phyloP scores from a whole-genome alignment of 2,329 filamentous ascomycete genomes.

The Chalara sp. region DNA sequence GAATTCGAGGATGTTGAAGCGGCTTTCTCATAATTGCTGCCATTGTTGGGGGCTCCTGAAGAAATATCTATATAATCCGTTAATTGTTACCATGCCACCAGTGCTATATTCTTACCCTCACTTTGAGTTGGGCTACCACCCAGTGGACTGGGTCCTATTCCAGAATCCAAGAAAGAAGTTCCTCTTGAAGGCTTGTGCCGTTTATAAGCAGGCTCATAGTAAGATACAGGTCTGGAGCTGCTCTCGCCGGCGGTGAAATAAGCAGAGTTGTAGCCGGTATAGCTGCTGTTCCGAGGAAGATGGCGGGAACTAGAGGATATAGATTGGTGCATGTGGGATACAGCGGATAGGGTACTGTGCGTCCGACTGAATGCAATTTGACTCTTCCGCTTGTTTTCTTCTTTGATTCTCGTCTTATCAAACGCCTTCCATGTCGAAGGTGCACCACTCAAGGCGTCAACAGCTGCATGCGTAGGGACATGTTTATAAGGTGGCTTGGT shows the following conservation, averaged over 20 bases:
- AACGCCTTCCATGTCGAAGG: slow-evolving; percentile 43
- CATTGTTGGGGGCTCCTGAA: slow-evolving; percentile 19
- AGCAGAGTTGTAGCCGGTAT: slow-evolving; percentile 22
- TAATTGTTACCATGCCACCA: background rate
- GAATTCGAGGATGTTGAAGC: slow-evolving; percentile 17
- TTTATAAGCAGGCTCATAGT: slow-evolving; percentile 8
- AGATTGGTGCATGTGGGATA: slow-evolving; percentile 13
- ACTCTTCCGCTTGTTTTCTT: slow-evolving; percentile 23
- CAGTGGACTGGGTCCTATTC: slow-evolving; percentile 20
- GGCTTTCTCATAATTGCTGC: slow-evolving; percentile 16
- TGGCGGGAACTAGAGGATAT: slow-evolving; percentile 8
- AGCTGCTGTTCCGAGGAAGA: slow-evolving; percentile 18
- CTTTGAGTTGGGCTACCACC: slow-evolving; percentile 19
- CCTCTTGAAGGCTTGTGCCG: slow-evolving; percentile 11
- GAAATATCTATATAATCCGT: slow-evolving; percentile 8
- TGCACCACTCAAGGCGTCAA: slow-evolving; percentile 48
- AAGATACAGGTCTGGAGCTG: slow-evolving; percentile 1
- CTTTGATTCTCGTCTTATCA: slow-evolving; percentile 25
- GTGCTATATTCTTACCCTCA: slow-evolving; percentile 17
- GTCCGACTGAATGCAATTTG: slow-evolving; percentile 21
- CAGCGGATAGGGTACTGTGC: slow-evolving; percentile 16
- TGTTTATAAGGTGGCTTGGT: slow-evolving; percentile 47
- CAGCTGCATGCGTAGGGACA: slow-evolving; percentile 53
- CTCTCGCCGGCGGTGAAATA: slow-evolving; percentile 21
- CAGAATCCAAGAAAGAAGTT: slow-evolving; percentile 23